Percentiles rank a stretch among this genome's conserved stretches.
Conservation (phyloP, 129 eudicot genomes). For the Flaveria robusta region DNA sequence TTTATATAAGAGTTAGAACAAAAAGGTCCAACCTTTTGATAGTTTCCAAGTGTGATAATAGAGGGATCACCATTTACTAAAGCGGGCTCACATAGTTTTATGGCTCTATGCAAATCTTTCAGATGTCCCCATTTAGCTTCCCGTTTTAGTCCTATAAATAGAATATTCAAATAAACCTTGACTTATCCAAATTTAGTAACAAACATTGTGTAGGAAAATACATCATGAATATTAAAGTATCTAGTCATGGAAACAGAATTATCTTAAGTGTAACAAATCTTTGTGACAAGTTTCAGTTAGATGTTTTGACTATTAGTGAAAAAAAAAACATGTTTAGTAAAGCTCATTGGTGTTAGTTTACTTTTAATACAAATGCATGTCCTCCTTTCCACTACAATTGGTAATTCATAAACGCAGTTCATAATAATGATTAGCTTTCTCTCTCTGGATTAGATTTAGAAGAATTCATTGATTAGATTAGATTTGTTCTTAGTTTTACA, state of each 20-base stretch:
- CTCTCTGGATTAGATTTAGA: not conserved
- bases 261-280: not conserved
- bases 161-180: not conserved
- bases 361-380: not conserved
- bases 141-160: constrained; percentile 38
- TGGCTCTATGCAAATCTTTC: constrained; percentile 78
- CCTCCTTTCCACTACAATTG: not conserved
- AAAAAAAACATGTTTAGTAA: not conserved
- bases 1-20: not conserved
- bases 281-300: not conserved
- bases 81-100: constrained; percentile 80
- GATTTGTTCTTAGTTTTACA: too few species aligned
- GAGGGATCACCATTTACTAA: constrained; percentile 69
- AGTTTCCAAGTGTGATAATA: constrained; percentile 63
- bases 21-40: constrained; percentile 58
- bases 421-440: not conserved
- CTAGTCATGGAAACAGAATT: not conserved
- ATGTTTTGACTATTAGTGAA: constrained; percentile 3
- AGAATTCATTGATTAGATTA: too few species aligned
- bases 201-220: constrained; percentile 4
- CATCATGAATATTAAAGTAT: not conserved
- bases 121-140: constrained; percentile 84
- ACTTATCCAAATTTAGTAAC: constrained; percentile 26
- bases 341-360: not conserved
- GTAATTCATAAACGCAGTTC: not conserved